Conservation (phyloP, 768 basidiomycete species). For the Tephrocybe sp. region DNA sequence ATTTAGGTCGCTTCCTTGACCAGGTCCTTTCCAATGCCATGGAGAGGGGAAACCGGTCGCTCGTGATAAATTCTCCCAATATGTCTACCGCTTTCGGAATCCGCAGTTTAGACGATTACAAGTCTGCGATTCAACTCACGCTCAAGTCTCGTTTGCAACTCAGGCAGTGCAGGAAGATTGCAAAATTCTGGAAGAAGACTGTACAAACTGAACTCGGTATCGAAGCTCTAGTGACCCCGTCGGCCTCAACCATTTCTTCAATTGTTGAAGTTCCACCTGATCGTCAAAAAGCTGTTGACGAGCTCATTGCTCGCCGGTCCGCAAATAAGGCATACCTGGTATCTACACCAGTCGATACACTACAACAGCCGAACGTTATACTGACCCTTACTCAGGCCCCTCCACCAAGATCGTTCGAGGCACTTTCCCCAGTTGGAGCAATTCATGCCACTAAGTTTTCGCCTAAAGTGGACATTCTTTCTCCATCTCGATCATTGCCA, state of each 20-base stretch:
- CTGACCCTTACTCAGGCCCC: background rate
- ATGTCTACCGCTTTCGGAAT: conserved; percentile 20
- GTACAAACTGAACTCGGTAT: conserved; percentile 29
- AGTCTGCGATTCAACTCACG: conserved; percentile 42
- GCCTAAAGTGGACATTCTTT: background rate
- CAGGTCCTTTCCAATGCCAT: conserved; percentile 10
- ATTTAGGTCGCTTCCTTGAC: conserved; percentile 4
- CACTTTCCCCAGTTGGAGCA: background rate
- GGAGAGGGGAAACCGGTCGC: conserved; percentile 2
- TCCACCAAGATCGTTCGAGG: background rate
- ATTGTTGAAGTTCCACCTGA: conserved; percentile 30
- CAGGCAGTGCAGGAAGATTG: conserved; percentile 42
- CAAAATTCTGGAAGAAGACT: conserved; percentile 41
- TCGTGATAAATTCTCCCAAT: background rate
- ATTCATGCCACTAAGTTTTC: background rate
- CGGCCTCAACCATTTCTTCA: conserved; percentile 36
- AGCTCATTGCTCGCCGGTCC: conserved; percentile 25
- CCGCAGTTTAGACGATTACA: conserved; percentile 40
- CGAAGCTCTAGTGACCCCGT: conserved; percentile 33
- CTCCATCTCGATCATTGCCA: conserved; percentile 19
- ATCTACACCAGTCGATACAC: background rate
- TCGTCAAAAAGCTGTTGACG: conserved; percentile 38
- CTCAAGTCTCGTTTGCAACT: conserved; percentile 43
- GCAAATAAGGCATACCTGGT: conserved; percentile 11
- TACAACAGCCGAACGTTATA: background rate